A percentile compares a stretch with the other conserved stretches of the same genome.
Conservation (phyloP, 75 land plant genomes). For the Adiantum capillusveneris region DNA sequence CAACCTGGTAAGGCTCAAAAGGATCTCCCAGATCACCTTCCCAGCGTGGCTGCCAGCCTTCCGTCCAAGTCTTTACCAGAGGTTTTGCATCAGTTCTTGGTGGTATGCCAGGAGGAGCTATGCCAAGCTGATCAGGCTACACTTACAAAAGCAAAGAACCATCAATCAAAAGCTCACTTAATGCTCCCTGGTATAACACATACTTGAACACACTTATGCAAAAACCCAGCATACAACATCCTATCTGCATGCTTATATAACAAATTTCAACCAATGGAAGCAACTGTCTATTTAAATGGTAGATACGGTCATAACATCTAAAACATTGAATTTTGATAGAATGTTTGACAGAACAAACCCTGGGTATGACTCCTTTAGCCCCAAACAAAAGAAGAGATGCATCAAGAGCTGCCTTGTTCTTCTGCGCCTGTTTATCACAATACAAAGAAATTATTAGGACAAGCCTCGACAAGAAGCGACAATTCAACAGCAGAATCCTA, state of each 20-base stretch:
- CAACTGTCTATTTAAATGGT: no score
- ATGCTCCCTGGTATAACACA: no score
- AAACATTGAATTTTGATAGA: background rate
- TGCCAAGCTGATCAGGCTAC: constrained; percentile 7
- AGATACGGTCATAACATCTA: background rate
- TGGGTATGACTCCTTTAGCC: constrained; percentile 20
- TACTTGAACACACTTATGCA: background rate
- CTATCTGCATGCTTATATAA: background rate
- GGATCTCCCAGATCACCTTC: constrained; percentile 35
- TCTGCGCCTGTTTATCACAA: constrained; percentile 11
- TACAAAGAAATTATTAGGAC: background rate
- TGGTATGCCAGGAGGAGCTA: background rate
- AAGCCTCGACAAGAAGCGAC: background rate
- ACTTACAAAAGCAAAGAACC: no score
- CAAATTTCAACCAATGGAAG: background rate
- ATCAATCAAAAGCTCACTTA: no score
- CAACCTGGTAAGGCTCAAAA: constrained; percentile 30
- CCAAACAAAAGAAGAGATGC: constrained; percentile 30
- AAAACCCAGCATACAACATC: background rate
- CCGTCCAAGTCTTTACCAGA: constrained; percentile 20
- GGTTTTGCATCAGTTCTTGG: constrained; percentile 1
- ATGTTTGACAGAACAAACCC: background rate
- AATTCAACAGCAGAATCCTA: background rate
- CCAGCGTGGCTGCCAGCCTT: constrained; percentile 42
- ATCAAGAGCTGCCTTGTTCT: constrained; percentile 32